Percentiles rank a stretch among this genome's conserved stretches.
Evolutionary conservation across 345 rosid genomes (phyloP).

Genomic region (Lepidium didymum): DNA sequence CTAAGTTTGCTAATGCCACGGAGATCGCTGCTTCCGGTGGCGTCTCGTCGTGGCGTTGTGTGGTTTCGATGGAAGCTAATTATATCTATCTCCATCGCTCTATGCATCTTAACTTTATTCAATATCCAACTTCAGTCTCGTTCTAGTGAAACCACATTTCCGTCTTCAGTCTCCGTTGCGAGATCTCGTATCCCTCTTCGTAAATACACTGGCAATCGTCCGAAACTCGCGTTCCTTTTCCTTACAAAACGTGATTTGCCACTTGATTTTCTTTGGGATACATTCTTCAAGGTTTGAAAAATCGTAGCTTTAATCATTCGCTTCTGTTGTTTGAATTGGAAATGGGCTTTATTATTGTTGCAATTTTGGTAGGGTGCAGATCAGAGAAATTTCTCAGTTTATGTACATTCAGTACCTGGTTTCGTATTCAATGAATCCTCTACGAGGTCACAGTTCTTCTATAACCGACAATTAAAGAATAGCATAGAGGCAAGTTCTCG

Average conservation of each 20-base stretch:
- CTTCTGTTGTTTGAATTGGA: background rate
- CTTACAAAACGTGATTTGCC: slow-evolving; percentile 53
- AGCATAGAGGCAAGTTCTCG: slow-evolving; percentile 48
- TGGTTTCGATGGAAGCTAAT: slow-evolving; percentile 64
- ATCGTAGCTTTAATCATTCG: background rate
- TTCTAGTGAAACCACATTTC: slow-evolving; percentile 9
- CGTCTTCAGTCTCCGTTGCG: slow-evolving; percentile 19
- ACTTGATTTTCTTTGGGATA: slow-evolving; percentile 64
- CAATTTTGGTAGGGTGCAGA: slow-evolving; percentile 43
- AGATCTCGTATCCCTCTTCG: slow-evolving; percentile 33
- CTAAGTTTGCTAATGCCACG: slow-evolving; percentile 42
- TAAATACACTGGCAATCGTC: slow-evolving; percentile 34
- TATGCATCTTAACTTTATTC: slow-evolving; percentile 49
- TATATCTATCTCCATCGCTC: slow-evolving; percentile 38
- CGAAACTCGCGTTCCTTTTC: slow-evolving; percentile 64
- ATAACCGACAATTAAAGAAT: slow-evolving; percentile 59
- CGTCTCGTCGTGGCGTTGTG: slow-evolving; percentile 37
- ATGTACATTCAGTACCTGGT: slow-evolving; percentile 73
- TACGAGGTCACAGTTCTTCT: slow-evolving; percentile 63
- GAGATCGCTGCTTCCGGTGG: slow-evolving; percentile 31
- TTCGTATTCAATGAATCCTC: slow-evolving; percentile 65
- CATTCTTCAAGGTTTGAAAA: slow-evolving; percentile 53
- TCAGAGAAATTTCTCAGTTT: slow-evolving; percentile 53
- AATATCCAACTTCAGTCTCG: slow-evolving; percentile 36
- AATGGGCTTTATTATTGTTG: background rate